A percentile compares a stretch with the other conserved stretches of the same genome.
Evolutionary conservation across 495 filamentous ascomycete species (phyloP).

Genomic region (Hyaloscypha variabilis): DNA sequence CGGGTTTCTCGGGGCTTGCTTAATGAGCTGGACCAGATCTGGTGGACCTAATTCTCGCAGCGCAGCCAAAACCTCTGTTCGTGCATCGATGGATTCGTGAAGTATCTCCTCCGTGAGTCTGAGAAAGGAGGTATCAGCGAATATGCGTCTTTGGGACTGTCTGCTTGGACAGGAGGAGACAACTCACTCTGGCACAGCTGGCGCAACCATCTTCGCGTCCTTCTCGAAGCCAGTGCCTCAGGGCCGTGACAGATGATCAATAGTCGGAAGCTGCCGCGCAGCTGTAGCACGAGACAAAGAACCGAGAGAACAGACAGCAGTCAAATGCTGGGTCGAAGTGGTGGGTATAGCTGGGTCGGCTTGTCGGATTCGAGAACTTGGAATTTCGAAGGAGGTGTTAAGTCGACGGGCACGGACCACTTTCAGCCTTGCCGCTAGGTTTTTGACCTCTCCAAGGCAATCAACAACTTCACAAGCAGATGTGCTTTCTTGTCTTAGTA

Average conservation of each 20-base stretch:
- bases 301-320: background rate
- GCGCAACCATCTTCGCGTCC: constrained; percentile 69
- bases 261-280: background rate
- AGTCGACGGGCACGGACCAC: constrained; percentile 9
- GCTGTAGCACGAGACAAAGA: constrained; percentile 13
- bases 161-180: constrained; percentile 22
- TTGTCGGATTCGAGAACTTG: background rate
- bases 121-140: background rate
- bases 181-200: constrained; percentile 86
- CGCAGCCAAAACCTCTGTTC: constrained; percentile 80
- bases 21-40: constrained; percentile 92
- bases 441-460: background rate
- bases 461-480: background rate
- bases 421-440: constrained; percentile 1
- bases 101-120: constrained; percentile 92
- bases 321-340: background rate
- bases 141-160: background rate
- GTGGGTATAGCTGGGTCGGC: background rate
- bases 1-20: constrained; percentile 70
- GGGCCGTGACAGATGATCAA: background rate
- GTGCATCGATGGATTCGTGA: constrained; percentile 84
- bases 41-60: constrained; percentile 93
- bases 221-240: constrained; percentile 2
- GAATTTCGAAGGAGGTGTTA: constrained; percentile 9
- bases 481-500: too few relatives aligned